Base-by-base conservation (phyloP, 148 eudicot species). In the Bassia scoparia region DNA sequence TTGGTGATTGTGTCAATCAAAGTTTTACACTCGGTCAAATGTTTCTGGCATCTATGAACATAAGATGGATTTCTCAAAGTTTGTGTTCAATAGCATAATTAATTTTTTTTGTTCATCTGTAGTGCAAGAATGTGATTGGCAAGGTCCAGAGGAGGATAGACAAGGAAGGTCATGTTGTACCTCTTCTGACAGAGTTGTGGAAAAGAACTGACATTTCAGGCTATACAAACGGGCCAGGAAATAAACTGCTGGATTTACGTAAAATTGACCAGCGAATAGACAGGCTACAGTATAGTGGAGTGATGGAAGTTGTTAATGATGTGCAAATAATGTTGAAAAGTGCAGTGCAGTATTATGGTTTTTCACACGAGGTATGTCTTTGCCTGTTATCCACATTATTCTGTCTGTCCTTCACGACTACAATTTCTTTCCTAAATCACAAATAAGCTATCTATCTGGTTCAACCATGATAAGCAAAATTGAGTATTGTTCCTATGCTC, bases 81-180 rank as follows among this genome's bases (percentile, higher is more conserved):
- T 2, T 63, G 23, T 55, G 21, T 58, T n/a, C 24, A 16, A 37
- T 58, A 46, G 23, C n/a, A 31, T 43, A 37, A 56, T 56, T 54
- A 2, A 18, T 0, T 56, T 55, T 21, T 70, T 56, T 82, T 72
- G n/a, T 72, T 23, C 61, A 26, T 80, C 77, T 81, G 76, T 85
- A 95, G 99, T 91, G 99, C 87, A 95, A 95, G 84, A 89, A 77
- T 70, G 90, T 90, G 52, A 82, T 89, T 68, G 80, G 79, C 80
- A 95, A 88, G 86, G 78, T 95, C 76, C 93, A 85, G 58, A 86
- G 85, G 83, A 95, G 89, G 79, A 87, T 95, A 75, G 91, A 88
- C 64, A 86, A 79, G 80, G 99, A 92, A 84, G 99, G 99, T 70
- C 88, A 81, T 49, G 90, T 91, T 77, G 85, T 92, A 76, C 99